These are phyloP conservation scores for Pachysolen tannophilus DNA, from an alignment of 805 yeast genomes.

Conservation along the genomic window DNA sequence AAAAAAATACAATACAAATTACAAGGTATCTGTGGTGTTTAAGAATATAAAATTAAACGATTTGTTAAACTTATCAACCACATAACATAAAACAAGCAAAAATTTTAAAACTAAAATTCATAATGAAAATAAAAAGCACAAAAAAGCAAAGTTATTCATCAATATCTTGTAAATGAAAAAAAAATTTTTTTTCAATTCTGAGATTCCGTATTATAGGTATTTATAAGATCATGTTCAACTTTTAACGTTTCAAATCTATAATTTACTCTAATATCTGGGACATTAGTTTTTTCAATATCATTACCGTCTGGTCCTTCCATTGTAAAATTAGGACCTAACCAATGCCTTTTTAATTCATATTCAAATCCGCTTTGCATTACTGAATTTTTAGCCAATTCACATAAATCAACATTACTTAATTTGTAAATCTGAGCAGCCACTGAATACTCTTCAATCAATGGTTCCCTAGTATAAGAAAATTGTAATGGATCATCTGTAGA, in stretches of 20 bases:
- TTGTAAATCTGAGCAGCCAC: slow-evolving; percentile 98
- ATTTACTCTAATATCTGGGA: slow-evolving; percentile 79
- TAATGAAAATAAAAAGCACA: neutral
- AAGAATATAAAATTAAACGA: too few species aligned
- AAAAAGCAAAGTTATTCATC: neutral
- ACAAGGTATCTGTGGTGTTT: too few species aligned
- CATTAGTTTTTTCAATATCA: slow-evolving; percentile 89
- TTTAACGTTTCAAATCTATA: slow-evolving; percentile 77
- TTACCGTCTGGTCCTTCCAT: slow-evolving; percentile 67
- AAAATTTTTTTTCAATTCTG: slow-evolving; percentile 4
- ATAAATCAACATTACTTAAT: slow-evolving; percentile 91
- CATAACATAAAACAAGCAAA: too few species aligned
- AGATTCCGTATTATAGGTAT: slow-evolving; percentile 38
- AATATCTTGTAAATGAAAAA: neutral
- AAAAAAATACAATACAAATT: too few species aligned
- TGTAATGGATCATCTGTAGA: slow-evolving; percentile 98
- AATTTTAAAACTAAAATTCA: too few species aligned
- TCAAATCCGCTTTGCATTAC: slow-evolving; percentile 95
- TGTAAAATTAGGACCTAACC: slow-evolving; percentile 72
- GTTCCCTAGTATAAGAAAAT: slow-evolving; percentile 94
- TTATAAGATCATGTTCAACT: slow-evolving; percentile 63
- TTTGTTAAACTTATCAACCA: too few species aligned
- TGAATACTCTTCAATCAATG: slow-evolving; percentile 93
- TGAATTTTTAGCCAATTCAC: slow-evolving; percentile 91
- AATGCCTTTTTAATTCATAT: slow-evolving; percentile 73